These are phyloP conservation scores for Kregervanrija delftensis DNA, from an alignment of 805 yeast genomes.

Conservation along the genomic window DNA sequence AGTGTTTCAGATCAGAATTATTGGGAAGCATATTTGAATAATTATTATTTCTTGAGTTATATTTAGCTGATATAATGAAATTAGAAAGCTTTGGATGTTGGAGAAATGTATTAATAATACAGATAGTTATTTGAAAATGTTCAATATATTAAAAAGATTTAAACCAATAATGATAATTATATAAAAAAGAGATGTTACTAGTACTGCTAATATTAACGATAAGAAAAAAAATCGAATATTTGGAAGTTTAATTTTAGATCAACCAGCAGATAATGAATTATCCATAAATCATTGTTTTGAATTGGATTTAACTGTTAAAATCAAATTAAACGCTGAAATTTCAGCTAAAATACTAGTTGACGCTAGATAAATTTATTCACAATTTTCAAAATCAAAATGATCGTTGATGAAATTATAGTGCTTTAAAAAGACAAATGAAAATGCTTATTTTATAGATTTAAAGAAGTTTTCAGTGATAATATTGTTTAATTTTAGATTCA, in stretches of 20 bases:
- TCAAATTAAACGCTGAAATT: slow-evolving; percentile 17
- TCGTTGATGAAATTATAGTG: slow-evolving; percentile 7
- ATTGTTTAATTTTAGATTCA: too few species aligned
- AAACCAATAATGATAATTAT: slow-evolving; percentile 1
- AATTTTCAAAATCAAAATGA: slow-evolving; percentile 36
- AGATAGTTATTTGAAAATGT: slow-evolving; percentile 22
- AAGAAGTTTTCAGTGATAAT: too few species aligned
- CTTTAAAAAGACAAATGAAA: too few species aligned
- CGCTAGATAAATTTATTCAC: slow-evolving; percentile 37
- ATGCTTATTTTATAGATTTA: too few species aligned
- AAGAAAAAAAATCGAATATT: slow-evolving; percentile 21
- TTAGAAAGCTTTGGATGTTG: too few species aligned
- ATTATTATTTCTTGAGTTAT: slow-evolving; percentile 25
- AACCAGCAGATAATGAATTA: slow-evolving; percentile 21
- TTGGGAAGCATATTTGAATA: slow-evolving; percentile 24
- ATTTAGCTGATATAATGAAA: too few species aligned
- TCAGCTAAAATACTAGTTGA: slow-evolving; percentile 27
- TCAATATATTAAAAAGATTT: slow-evolving; percentile 11
- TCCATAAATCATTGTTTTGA: slow-evolving; percentile 43
- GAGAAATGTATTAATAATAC: slow-evolving; percentile 7
- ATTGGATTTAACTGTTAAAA: slow-evolving; percentile 38
- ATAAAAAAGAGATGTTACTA: slow-evolving; percentile 6
- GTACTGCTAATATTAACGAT: not conserved
- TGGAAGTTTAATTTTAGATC: slow-evolving; percentile 38
- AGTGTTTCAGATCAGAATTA: slow-evolving; percentile 21